These are phyloP conservation scores for Casuarina equisetifolia DNA, from an alignment of 306 rosid genomes.

Conservation along the genomic window DNA sequence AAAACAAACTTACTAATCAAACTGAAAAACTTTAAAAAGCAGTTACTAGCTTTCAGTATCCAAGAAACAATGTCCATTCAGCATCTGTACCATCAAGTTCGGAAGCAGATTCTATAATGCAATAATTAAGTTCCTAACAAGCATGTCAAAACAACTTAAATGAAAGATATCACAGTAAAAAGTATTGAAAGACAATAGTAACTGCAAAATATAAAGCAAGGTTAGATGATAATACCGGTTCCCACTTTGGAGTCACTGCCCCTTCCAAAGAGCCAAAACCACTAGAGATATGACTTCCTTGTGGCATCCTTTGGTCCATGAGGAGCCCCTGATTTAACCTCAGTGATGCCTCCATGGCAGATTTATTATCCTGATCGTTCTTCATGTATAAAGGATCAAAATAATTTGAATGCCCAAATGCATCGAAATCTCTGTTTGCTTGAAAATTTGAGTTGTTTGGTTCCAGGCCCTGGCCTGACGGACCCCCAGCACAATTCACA, in stretches of 20 bases:
- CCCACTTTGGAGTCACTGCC: conserved; percentile 65
- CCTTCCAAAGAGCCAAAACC: conserved; percentile 81
- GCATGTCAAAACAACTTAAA: not conserved
- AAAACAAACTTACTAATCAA: not conserved
- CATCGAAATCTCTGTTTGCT: conserved; percentile 44
- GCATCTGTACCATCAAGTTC: not conserved
- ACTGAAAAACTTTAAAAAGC: not conserved
- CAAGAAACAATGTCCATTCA: not conserved
- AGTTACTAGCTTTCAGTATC: not conserved
- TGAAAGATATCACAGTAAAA: conserved; percentile 10
- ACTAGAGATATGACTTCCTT: conserved; percentile 38
- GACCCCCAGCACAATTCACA: conserved; percentile 46
- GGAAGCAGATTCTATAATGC: not conserved
- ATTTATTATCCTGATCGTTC: conserved; percentile 42
- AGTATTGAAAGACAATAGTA: conserved; percentile 9
- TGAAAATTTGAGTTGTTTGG: conserved; percentile 36
- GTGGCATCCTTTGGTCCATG: conserved; percentile 57
- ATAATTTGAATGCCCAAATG: conserved; percentile 25
- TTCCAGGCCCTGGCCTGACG: conserved; percentile 38
- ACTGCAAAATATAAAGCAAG: conserved; percentile 9
- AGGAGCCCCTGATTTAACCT: conserved; percentile 44
- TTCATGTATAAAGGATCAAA: conserved; percentile 47
- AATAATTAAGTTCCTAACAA: not conserved
- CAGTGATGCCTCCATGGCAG: conserved; percentile 34
- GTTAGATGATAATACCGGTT: conserved; percentile 56